Evolutionary conservation across 768 basidiomycete species (phyloP).

Genomic region (Thelephora ganbajun): DNA sequence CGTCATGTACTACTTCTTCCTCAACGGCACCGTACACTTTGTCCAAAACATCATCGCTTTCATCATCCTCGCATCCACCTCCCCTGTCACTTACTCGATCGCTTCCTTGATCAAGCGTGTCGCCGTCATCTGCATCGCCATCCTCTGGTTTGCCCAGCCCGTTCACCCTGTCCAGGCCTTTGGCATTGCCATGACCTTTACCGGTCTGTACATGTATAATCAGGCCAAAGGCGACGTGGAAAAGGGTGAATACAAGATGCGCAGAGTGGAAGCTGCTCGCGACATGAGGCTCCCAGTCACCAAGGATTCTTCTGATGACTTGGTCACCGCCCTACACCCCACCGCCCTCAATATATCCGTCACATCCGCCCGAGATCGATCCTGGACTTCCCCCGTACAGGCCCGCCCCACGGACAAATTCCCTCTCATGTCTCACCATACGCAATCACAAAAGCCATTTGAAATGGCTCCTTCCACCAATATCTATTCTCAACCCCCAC

Average conservation of each 20-base stretch:
- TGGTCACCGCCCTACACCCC: constrained; percentile 16
- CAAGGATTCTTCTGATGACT: constrained; percentile 40
- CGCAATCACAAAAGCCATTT: neutral
- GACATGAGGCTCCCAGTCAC: constrained; percentile 59
- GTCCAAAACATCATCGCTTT: constrained; percentile 97
- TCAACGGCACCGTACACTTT: constrained; percentile 95
- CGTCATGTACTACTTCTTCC: constrained; percentile 70
- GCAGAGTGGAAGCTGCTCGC: constrained; percentile 58
- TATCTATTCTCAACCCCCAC: constrained; percentile 5
- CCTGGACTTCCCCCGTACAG: constrained; percentile 12
- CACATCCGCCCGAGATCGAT: constrained; percentile 6
- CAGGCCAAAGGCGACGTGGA: constrained; percentile 86
- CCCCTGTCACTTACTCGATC: constrained; percentile 97
- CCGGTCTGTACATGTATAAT: constrained; percentile 94
- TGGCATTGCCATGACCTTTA: constrained; percentile 85
- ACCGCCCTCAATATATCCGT: constrained; percentile 6
- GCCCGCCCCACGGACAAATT: constrained; percentile 2
- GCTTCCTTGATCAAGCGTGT: constrained; percentile 97
- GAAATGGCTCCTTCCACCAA: constrained; percentile 1
- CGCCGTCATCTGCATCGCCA: constrained; percentile 94
- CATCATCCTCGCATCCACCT: constrained; percentile 87
- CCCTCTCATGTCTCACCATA: neutral
- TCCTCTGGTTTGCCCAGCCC: constrained; percentile 88
- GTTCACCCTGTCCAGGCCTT: constrained; percentile 75
- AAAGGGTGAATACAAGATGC: constrained; percentile 80